These are phyloP conservation scores for Thelonectria discophora DNA, from an alignment of 2,329 filamentous ascomycete genomes.

Conservation along the genomic window DNA sequence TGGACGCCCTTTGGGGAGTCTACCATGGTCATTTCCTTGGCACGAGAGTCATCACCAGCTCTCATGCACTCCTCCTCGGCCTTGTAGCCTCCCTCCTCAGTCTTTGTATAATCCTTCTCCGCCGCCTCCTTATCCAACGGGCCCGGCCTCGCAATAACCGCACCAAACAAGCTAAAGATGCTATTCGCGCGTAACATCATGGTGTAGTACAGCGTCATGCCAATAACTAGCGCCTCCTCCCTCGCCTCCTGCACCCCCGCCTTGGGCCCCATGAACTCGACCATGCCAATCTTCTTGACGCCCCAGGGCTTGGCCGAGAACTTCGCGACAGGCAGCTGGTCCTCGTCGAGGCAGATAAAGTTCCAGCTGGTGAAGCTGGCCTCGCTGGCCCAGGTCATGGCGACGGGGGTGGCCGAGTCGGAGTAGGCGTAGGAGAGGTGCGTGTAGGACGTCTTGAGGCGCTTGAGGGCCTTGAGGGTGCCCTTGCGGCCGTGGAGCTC, in stretches of 20 bases:
- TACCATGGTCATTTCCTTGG: not conserved
- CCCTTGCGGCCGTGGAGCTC: slow-evolving; percentile 33
- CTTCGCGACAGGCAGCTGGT: slow-evolving; percentile 32
- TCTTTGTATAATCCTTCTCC: slow-evolving; percentile 1
- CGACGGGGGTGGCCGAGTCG: slow-evolving; percentile 12
- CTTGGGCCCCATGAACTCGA: slow-evolving; percentile 35
- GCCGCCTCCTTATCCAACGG: slow-evolving; percentile 27
- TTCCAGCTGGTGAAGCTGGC: slow-evolving; percentile 36
- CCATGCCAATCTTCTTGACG: slow-evolving; percentile 26
- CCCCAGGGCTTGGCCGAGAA: slow-evolving; percentile 31
- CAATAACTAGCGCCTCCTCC: slow-evolving; percentile 34
- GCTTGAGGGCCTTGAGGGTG: slow-evolving; percentile 34
- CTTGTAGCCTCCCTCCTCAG: not conserved
- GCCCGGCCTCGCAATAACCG: slow-evolving; percentile 28
- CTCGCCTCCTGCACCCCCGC: slow-evolving; percentile 19
- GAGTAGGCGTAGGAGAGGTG: slow-evolving; percentile 35
- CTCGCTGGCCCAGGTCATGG: slow-evolving; percentile 34
- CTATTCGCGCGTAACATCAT: slow-evolving; percentile 31
- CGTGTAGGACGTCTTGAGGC: slow-evolving; percentile 34
- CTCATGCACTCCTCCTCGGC: not conserved
- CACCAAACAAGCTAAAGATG: slow-evolving; percentile 29
- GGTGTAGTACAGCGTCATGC: slow-evolving; percentile 31
- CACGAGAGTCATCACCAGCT: no score
- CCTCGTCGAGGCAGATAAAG: slow-evolving; percentile 35
- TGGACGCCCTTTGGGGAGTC: not conserved